Evolutionary conservation across 2,329 filamentous ascomycete genomes (phyloP), one percentile per base, ranked within the genome.

Genomic region (Microdochium trichocladiopsis): DNA sequence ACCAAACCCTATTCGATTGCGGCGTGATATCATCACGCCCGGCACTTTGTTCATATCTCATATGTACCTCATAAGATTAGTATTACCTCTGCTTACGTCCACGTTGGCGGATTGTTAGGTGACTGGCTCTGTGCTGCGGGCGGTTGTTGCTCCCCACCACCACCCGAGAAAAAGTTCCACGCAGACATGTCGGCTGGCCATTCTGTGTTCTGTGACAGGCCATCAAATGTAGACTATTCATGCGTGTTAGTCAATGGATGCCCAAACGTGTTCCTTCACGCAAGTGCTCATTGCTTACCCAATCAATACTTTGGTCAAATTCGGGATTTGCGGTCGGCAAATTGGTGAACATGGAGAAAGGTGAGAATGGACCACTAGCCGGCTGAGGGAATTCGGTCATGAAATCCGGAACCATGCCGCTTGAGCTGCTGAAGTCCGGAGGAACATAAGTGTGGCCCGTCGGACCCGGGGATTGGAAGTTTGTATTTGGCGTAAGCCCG

Each of bases 231-330:
- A 45, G 75, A 74, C 80, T 83, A 50, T 33, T 48, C 4, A 25
- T 9, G 31, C 37, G 69, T 55, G 73, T 65, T 52, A 52, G 53
- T 14, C 18, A 23, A 23, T 16, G 3, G 3, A 4, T 21, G 18
- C 21, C 11, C n/a, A 41, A 41, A 16, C 41, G 4, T 22, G 48
- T 45, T 36, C 11, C 25, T 41, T 31, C 36, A 16, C 50, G 28
- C n/a, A 11, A 22, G 21, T 11, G 14, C 23, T 9, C 14, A 36
- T 10, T 25, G 61, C 78, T 64, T 72, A 82, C 80, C 80, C 80
- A 83, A 65, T 83, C 79, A 61, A 83, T 79, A 49, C 76, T 80
- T 45, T 70, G 65, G 31, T 71, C 69, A 49, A 82, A 67, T 36
- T 78, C 76, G 61, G 76, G 70, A 55, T 61, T 66, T 33, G 58